These are phyloP conservation scores for Rhizophora apiculata DNA, from an alignment of 345 rosid species.

Conservation along the genomic window DNA sequence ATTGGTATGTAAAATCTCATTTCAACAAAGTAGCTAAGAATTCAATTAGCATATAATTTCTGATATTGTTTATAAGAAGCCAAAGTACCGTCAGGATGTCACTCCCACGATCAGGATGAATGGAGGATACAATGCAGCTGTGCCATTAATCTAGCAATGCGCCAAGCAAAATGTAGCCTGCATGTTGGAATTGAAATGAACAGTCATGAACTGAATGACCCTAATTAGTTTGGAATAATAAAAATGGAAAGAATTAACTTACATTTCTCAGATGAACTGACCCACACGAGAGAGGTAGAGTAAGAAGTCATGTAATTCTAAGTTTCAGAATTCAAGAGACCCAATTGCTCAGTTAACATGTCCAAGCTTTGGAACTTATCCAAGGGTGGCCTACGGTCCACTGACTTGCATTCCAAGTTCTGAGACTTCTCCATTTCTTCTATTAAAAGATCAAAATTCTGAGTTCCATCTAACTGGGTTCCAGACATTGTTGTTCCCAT, in stretches of 20 bases:
- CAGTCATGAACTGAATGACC: background rate
- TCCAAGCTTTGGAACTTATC: slow-evolving; percentile 46
- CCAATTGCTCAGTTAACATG: slow-evolving; percentile 54
- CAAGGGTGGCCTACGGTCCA: slow-evolving; percentile 25
- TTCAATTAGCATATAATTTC: too few relatives aligned
- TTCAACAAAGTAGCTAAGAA: too few relatives aligned
- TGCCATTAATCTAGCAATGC: slow-evolving; percentile 1
- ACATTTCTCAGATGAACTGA: background rate
- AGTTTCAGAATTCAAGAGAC: slow-evolving; percentile 41
- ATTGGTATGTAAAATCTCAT: too few relatives aligned
- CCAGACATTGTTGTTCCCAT: slow-evolving; percentile 32
- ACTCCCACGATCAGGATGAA: background rate
- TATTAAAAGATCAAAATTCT: slow-evolving; percentile 38
- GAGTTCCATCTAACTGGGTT: slow-evolving; percentile 25
- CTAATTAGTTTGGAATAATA: background rate
- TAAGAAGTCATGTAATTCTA: background rate
- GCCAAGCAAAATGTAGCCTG: background rate
- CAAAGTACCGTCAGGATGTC: background rate
- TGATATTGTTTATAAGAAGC: background rate
- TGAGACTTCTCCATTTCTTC: slow-evolving; percentile 47
- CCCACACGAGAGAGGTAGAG: background rate
- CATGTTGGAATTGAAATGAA: background rate
- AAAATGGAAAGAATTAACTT: slow-evolving; percentile 1
- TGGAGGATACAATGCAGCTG: background rate
- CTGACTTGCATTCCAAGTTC: slow-evolving; percentile 36